These are phyloP conservation scores for Elsinoe necatrix DNA, from an alignment of 2,329 filamentous ascomycete species.

Conservation along the genomic window DNA sequence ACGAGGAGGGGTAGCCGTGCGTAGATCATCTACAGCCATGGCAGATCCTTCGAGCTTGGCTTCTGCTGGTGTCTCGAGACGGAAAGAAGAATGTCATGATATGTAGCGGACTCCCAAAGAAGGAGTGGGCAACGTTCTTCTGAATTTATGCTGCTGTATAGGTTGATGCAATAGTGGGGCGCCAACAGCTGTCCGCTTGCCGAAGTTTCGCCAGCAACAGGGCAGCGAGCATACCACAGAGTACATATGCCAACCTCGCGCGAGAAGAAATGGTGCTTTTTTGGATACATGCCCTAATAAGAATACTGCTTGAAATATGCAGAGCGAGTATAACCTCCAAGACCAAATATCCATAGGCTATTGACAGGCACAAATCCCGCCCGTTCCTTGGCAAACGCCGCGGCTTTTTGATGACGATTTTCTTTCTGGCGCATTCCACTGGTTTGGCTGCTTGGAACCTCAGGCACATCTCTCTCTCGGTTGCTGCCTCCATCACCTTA, in stretches of 20 bases:
- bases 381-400: neutral
- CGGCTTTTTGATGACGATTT: slow-evolving; percentile 2
- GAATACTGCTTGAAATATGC: too few relatives aligned
- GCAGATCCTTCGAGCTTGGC: neutral
- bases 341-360: neutral
- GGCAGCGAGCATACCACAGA: too few relatives aligned
- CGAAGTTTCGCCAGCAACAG: too few relatives aligned
- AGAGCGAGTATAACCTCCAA: neutral
- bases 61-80: neutral
- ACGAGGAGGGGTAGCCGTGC: neutral
- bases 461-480: neutral
- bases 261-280: too few relatives aligned
- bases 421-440: neutral
- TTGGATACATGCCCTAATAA: too few relatives aligned
- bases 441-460: neutral
- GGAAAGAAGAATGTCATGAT: neutral
- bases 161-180: too few relatives aligned
- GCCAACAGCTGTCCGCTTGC: too few relatives aligned
- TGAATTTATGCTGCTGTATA: too few relatives aligned
- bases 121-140: neutral
- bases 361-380: neutral
- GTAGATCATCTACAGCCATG: neutral
- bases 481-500: neutral
- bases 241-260: too few relatives aligned
- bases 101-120: neutral